phyloP scores from a whole-genome alignment of 306 rosid species.

The Quercus gilva region DNA sequence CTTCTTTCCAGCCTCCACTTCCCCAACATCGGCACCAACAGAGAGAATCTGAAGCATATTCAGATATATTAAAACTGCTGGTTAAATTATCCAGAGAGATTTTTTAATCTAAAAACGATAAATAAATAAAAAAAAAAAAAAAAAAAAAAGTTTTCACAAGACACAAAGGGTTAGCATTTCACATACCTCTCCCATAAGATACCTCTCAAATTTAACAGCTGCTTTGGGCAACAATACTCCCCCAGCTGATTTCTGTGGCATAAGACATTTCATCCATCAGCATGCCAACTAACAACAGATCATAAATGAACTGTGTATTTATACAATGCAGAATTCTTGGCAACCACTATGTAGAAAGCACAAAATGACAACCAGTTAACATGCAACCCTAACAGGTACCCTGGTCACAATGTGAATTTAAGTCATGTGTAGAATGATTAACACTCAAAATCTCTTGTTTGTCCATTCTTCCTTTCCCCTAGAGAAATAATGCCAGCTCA shows the following conservation, averaged over 20 bases:
- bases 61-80: not conserved
- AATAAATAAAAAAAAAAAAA: not conserved
- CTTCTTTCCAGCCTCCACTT: conserved; percentile 72
- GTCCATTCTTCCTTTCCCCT: not conserved
- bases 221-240: conserved; percentile 88
- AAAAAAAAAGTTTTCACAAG: conserved; percentile 1
- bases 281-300: conserved; percentile 2
- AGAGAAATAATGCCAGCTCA: not conserved
- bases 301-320: not conserved
- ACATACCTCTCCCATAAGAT: conserved; percentile 86
- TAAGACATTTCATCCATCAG: conserved; percentile 5
- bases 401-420: not conserved
- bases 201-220: conserved; percentile 89
- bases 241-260: conserved; percentile 73
- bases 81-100: conserved; percentile 8
- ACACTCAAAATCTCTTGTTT: not conserved
- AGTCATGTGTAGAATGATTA: not conserved
- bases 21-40: conserved; percentile 73
- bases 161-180: conserved; percentile 1
- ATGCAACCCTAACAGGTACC: not conserved
- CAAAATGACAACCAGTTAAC: not conserved
- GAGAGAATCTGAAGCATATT: conserved; percentile 60
- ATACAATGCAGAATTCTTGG: conserved; percentile 8
- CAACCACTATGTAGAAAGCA: not conserved
- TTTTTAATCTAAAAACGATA: not conserved